These are phyloP conservation scores for Scorias spongiosa DNA, from an alignment of 2,329 filamentous ascomycete genomes.

Conservation along the genomic window DNA sequence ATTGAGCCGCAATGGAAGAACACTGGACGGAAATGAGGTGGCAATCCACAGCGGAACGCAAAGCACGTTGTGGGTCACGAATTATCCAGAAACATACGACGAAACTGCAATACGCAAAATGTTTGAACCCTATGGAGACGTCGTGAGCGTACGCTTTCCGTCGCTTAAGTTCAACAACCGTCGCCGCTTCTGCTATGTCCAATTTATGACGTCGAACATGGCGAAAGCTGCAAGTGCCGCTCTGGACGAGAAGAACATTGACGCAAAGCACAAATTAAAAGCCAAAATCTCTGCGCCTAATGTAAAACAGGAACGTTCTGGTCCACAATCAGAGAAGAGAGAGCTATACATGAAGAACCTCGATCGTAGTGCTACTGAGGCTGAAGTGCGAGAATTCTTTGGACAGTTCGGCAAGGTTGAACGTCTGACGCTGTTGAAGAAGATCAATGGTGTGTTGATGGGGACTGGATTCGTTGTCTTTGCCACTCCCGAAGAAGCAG, in stretches of 20 bases:
- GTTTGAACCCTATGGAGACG: slow-evolving; percentile 60
- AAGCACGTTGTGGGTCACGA: slow-evolving; percentile 76
- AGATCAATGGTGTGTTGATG: slow-evolving; percentile 51
- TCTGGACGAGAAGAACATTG: slow-evolving; percentile 56
- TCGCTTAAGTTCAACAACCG: slow-evolving; percentile 79
- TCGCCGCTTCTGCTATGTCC: slow-evolving; percentile 88
- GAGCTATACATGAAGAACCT: slow-evolving; percentile 81
- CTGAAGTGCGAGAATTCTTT: slow-evolving; percentile 57
- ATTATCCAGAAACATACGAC: slow-evolving; percentile 68
- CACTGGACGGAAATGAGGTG: slow-evolving; percentile 50
- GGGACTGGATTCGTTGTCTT: slow-evolving; percentile 75
- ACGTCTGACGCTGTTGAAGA: slow-evolving; percentile 54
- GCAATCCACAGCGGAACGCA: slow-evolving; percentile 59
- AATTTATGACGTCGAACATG: slow-evolving; percentile 57
- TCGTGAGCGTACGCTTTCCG: slow-evolving; percentile 76
- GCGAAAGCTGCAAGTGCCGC: slow-evolving; percentile 53
- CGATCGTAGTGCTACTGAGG: slow-evolving; percentile 56
- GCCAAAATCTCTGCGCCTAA: slow-evolving; percentile 75
- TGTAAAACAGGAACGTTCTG: slow-evolving; percentile 58
- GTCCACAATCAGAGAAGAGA: slow-evolving; percentile 70
- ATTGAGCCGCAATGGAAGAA: slow-evolving; percentile 65
- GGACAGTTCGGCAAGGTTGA: slow-evolving; percentile 61
- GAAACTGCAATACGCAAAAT: slow-evolving; percentile 52
- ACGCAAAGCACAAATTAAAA: slow-evolving; percentile 51
- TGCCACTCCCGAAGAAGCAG: slow-evolving; percentile 34